Percentiles rank a stretch among this genome's conserved stretches.
These are phyloP conservation scores for Planoprotostelium fungivorum DNA, from an alignment of 78 protist species.

Conservation along the genomic window DNA sequence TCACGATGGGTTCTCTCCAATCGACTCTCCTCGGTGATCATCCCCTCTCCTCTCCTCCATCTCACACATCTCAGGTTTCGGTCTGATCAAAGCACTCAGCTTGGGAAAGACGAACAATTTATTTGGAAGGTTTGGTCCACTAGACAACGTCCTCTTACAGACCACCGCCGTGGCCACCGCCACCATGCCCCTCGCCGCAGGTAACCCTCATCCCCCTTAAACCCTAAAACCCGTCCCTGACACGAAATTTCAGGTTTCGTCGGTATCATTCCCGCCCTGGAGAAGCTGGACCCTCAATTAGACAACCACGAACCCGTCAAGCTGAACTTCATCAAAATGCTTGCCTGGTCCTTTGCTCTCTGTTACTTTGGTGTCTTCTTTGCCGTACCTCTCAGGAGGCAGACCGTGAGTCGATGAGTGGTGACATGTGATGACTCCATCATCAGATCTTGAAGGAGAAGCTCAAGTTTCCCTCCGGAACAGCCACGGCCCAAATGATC, in stretches of 20 bases:
- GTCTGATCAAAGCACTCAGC: neutral
- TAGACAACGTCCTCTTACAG: slow-evolving; percentile 60
- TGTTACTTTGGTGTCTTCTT: slow-evolving; percentile 78
- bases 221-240: no score
- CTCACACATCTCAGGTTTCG: neutral
- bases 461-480: slow-evolving; percentile 80
- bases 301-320: neutral
- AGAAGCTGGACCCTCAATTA: neutral
- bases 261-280: slow-evolving; percentile 64
- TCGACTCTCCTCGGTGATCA: slow-evolving; percentile 51
- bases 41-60: no score
- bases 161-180: slow-evolving; percentile 74
- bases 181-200: slow-evolving; percentile 78
- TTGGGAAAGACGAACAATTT: neutral
- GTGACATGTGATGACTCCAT: no score
- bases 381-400: slow-evolving; percentile 80
- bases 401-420: slow-evolving; percentile 24
- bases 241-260: slow-evolving; percentile 21
- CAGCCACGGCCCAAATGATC: slow-evolving; percentile 74
- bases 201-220: neutral
- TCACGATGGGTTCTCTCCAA: slow-evolving; percentile 55
- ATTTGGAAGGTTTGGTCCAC: slow-evolving; percentile 18
- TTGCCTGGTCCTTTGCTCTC: slow-evolving; percentile 58
- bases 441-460: slow-evolving; percentile 66
- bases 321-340: neutral